Evolutionary conservation across 768 basidiomycete species (phyloP).

Genomic region (Amyloporia xantha): DNA sequence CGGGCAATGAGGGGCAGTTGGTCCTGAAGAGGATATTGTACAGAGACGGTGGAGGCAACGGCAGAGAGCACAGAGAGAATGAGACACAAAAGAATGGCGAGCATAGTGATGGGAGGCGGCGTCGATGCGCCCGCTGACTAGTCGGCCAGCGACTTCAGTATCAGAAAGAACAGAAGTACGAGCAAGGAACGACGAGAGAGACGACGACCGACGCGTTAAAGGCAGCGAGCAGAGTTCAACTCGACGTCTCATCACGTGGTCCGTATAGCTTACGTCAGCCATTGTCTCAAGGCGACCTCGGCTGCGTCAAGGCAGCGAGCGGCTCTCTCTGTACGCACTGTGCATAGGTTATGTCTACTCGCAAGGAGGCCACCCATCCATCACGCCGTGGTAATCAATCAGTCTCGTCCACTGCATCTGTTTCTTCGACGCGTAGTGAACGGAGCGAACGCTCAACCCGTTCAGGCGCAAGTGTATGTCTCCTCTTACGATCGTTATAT

Average conservation of each 20-base stretch:
- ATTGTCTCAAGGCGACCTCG: background rate
- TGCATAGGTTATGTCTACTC: background rate
- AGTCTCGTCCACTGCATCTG: slow-evolving; percentile 15
- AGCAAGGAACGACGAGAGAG: slow-evolving; percentile 7
- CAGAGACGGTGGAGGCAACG: slow-evolving; percentile 26
- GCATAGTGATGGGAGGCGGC: slow-evolving; percentile 18
- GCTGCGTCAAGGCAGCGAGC: background rate
- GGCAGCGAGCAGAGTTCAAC: background rate
- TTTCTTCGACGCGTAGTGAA: slow-evolving; percentile 7
- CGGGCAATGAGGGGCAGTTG: slow-evolving; percentile 82
- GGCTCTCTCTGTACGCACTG: background rate
- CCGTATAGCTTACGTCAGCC: background rate
- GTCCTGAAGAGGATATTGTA: slow-evolving; percentile 54
- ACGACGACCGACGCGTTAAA: slow-evolving; percentile 1
- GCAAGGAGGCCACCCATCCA: slow-evolving; percentile 1
- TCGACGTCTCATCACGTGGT: background rate
- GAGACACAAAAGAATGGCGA: slow-evolving; percentile 14
- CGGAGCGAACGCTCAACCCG: slow-evolving; percentile 13
- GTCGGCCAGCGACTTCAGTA: slow-evolving; percentile 19
- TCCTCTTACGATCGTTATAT: background rate
- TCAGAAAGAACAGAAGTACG: background rate
- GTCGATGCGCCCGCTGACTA: slow-evolving; percentile 3
- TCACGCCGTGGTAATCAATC: slow-evolving; percentile 16
- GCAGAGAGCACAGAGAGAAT: slow-evolving; percentile 6
- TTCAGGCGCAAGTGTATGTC: slow-evolving; percentile 8